Evolutionary conservation across 2,329 filamentous ascomycete genomes (phyloP).

Genomic region (Talaromyces amestolkiae): DNA sequence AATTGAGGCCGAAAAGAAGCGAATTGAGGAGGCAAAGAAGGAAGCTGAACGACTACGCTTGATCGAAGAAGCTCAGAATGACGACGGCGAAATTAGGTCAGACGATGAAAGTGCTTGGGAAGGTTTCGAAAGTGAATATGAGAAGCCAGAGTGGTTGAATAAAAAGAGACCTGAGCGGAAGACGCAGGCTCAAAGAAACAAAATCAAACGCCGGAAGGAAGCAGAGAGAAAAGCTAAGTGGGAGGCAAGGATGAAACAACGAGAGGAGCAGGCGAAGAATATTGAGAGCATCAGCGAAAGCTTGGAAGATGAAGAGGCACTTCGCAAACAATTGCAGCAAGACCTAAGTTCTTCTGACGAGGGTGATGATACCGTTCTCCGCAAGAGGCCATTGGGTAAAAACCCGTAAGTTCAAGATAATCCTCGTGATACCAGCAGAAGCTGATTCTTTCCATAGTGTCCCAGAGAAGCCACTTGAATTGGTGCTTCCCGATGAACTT

Average conservation of each 20-base stretch:
- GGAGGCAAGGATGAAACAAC: constrained; percentile 70
- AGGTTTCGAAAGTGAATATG: constrained; percentile 75
- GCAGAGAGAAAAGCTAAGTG: constrained; percentile 74
- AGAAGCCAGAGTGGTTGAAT: constrained; percentile 64
- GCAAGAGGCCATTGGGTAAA: constrained; percentile 70
- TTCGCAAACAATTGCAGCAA: constrained; percentile 36
- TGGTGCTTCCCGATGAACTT: constrained; percentile 79
- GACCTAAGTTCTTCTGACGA: constrained; percentile 47
- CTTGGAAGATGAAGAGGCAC: constrained; percentile 50
- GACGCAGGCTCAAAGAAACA: constrained; percentile 82
- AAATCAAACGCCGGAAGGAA: constrained; percentile 82
- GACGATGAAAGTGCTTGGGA: constrained; percentile 93
- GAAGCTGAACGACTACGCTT: constrained; percentile 68
- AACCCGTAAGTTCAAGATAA: constrained; percentile 36
- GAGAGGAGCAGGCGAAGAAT: constrained; percentile 67
- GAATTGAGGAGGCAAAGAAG: constrained; percentile 64
- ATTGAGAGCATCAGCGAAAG: constrained; percentile 66
- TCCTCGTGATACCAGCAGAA: background rate
- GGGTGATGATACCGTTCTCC: constrained; percentile 62
- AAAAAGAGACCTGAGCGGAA: constrained; percentile 80
- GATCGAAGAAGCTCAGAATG: constrained; percentile 68
- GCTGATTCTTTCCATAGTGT: constrained; percentile 31
- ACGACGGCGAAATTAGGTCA: constrained; percentile 71
- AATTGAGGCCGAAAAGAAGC: constrained; percentile 72
- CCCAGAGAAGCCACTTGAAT: constrained; percentile 75